Percentiles rank a stretch among this genome's conserved stretches.
Evolutionary conservation across 192 early-diverging fungal species (phyloP).

Genomic region (Phycomyces blakesleeanus): DNA sequence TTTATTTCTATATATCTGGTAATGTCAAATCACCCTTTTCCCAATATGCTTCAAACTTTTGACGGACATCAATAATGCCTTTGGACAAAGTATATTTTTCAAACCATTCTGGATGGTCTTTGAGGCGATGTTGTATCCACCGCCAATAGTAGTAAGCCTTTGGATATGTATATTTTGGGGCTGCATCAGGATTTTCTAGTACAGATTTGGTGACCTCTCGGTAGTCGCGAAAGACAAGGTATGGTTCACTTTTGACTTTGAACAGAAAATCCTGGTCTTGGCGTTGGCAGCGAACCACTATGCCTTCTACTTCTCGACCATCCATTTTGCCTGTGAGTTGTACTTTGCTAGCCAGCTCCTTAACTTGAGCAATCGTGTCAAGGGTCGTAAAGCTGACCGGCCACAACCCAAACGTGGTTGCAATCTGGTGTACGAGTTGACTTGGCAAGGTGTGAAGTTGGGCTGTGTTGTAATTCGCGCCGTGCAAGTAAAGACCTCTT

Average conservation of each 20-base stretch:
- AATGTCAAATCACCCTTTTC: slow-evolving; percentile 20
- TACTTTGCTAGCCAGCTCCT: slow-evolving; percentile 63
- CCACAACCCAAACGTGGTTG: slow-evolving; percentile 72
- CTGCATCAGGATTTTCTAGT: slow-evolving; percentile 36
- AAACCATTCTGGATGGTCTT: slow-evolving; percentile 63
- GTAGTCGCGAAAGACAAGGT: slow-evolving; percentile 95
- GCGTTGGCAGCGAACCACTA: slow-evolving; percentile 77
- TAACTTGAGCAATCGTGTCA: slow-evolving; percentile 59
- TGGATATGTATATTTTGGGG: slow-evolving; percentile 37
- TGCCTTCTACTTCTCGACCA: slow-evolving; percentile 81
- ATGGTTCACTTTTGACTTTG: slow-evolving; percentile 96
- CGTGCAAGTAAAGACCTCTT: slow-evolving; percentile 88
- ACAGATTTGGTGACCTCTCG: slow-evolving; percentile 83
- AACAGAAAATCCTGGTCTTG: slow-evolving; percentile 61
- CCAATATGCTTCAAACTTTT: slow-evolving; percentile 68
- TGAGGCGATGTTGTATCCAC: slow-evolving; percentile 67
- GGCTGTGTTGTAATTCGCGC: slow-evolving; percentile 78
- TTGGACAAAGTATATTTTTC: slow-evolving; percentile 59
- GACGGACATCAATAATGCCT: slow-evolving; percentile 79
- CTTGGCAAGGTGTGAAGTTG: slow-evolving; percentile 71
- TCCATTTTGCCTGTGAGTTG: slow-evolving; percentile 61
- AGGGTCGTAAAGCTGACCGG: slow-evolving; percentile 49
- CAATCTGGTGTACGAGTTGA: slow-evolving; percentile 56
- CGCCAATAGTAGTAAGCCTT: slow-evolving; percentile 69
- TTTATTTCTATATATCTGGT: too few relatives aligned